Conservation (phyloP, 2,329 filamentous ascomycete genomes). For the Aspergillus calidoustus region DNA sequence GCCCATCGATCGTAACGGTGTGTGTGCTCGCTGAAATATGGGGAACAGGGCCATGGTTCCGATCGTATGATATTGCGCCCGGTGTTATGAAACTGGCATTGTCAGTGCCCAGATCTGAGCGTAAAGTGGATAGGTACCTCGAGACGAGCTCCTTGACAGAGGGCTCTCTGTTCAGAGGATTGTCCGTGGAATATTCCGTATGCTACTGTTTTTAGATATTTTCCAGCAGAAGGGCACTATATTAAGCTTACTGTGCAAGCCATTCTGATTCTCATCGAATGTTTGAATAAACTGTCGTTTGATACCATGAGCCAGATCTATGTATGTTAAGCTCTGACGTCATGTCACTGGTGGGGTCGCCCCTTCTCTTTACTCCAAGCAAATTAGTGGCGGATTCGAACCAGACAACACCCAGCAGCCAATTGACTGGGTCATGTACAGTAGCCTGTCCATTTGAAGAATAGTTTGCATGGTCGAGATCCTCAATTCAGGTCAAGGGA, state of each 20-base stretch:
- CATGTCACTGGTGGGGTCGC: not conserved
- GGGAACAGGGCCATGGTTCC: slow-evolving; percentile 62
- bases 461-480: too few species aligned
- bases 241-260: slow-evolving; percentile 2
- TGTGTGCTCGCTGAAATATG: slow-evolving; percentile 49
- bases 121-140: slow-evolving; percentile 25
- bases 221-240: not conserved
- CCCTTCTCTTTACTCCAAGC: not conserved
- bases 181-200: slow-evolving; percentile 28
- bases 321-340: not conserved
- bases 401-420: too few species aligned
- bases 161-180: slow-evolving; percentile 42
- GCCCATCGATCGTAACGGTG: slow-evolving; percentile 55
- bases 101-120: not conserved
- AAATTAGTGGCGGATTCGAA: not conserved
- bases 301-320: not conserved
- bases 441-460: too few species aligned
- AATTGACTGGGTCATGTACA: too few species aligned
- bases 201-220: slow-evolving; percentile 11
- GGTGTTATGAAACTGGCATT: slow-evolving; percentile 56
- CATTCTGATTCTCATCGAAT: not conserved
- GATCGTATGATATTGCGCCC: slow-evolving; percentile 58
- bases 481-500: too few species aligned
- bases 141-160: slow-evolving; percentile 33
- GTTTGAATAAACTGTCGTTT: not conserved